These are phyloP conservation scores for Lentinula boryana DNA, from an alignment of 768 basidiomycete species.

Conservation along the genomic window DNA sequence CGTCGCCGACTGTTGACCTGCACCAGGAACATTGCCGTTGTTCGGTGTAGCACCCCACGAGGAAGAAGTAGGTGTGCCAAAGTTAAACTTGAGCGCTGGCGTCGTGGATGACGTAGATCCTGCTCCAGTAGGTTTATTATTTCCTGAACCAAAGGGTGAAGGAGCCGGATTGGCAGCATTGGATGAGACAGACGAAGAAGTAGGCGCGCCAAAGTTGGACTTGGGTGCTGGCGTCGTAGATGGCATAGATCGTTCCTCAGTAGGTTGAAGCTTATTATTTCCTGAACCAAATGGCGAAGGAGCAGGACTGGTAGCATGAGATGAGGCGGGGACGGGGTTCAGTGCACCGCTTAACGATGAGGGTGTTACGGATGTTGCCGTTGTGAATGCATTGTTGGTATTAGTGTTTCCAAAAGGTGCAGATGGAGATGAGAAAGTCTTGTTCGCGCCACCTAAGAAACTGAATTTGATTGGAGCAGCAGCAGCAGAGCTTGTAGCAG, in stretches of 20 bases:
- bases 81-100: neutral
- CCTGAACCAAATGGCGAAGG: too few relatives aligned
- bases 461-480: conserved; percentile 28
- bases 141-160: too few relatives aligned
- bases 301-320: neutral
- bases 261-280: neutral
- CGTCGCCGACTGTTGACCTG: neutral
- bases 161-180: neutral
- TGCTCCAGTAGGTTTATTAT: neutral
- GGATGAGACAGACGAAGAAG: neutral
- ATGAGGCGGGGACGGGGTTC: conserved; percentile 11
- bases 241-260: neutral
- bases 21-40: neutral
- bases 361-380: conserved; percentile 10
- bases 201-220: conserved; percentile 2
- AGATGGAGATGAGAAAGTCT: neutral
- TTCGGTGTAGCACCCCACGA: neutral
- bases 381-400: neutral
- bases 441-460: conserved; percentile 23
- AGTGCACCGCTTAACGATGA: conserved; percentile 16
- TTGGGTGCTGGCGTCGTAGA: neutral
- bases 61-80: conserved; percentile 1
- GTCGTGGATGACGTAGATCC: neutral
- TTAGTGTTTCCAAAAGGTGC: neutral
- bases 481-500: conserved; percentile 14